Percentiles rank a stretch among this genome's conserved stretches.
These are phyloP conservation scores for Aureobasidium uvarum DNA, from an alignment of 2,329 filamentous ascomycete genomes.

Conservation along the genomic window DNA sequence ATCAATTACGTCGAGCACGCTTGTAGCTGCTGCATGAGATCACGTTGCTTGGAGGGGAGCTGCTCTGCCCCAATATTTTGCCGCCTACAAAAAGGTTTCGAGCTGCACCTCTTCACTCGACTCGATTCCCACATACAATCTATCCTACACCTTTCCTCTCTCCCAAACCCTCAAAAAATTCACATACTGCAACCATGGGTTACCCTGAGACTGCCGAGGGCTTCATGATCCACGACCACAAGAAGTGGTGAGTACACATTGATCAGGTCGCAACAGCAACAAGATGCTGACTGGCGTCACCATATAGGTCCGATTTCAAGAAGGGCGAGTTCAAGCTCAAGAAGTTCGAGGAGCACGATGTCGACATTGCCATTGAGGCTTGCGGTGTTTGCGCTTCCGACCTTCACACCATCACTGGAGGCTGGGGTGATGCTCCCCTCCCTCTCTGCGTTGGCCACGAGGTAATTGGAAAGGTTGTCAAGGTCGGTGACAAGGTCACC, in stretches of 20 bases:
- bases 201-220: slow-evolving; percentile 54
- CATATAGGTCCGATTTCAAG: slow-evolving; percentile 12
- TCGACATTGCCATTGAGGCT: slow-evolving; percentile 82
- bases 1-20: slow-evolving; percentile 22
- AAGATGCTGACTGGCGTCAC: slow-evolving; percentile 4
- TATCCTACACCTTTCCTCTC: not conserved
- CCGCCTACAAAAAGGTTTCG: slow-evolving; percentile 20
- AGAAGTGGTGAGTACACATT: slow-evolving; percentile 53
- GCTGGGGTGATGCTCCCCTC: slow-evolving; percentile 63
- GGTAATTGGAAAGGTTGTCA: slow-evolving; percentile 51
- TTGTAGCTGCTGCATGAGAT: slow-evolving; percentile 24
- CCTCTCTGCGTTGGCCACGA: slow-evolving; percentile 68
- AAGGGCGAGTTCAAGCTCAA: slow-evolving; percentile 69
- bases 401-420: slow-evolving; percentile 52
- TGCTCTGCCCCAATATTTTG: slow-evolving; percentile 20
- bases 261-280: slow-evolving; percentile 37
- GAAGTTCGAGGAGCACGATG: slow-evolving; percentile 80
- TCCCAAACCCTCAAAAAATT: slow-evolving; percentile 12
- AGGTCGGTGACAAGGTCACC: slow-evolving; percentile 52
- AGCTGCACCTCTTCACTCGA: slow-evolving; percentile 8
- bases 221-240: slow-evolving; percentile 52
- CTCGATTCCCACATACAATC: slow-evolving; percentile 7
- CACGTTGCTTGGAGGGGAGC: slow-evolving; percentile 3
- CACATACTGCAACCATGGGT: slow-evolving; percentile 42
- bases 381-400: slow-evolving; percentile 62